A percentile compares a stretch with the other conserved stretches of the same genome.
Evolutionary conservation across 176 grass and related monocot genomes (phyloP).

Genomic region (Microstegium vimineum): DNA sequence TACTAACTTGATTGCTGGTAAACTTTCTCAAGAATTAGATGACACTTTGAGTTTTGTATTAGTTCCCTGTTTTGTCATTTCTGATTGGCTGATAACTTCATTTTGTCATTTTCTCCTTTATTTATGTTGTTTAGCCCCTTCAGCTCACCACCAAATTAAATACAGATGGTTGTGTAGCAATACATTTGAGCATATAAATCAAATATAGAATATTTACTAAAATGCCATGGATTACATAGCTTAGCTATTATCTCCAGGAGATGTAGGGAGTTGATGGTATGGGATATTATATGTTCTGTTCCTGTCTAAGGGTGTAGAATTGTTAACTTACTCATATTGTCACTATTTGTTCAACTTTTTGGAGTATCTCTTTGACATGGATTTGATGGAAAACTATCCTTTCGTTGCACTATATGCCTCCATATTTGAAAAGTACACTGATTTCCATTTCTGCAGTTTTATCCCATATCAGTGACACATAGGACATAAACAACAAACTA

Average conservation of each 20-base stretch:
- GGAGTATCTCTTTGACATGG: neutral
- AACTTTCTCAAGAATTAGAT: neutral
- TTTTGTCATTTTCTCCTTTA: neutral
- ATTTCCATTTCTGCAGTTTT: neutral
- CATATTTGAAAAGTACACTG: neutral
- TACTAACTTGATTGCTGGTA: neutral
- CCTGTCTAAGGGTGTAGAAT: neutral
- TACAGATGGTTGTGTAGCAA: too few relatives aligned
- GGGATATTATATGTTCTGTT: neutral
- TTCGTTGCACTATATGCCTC: neutral
- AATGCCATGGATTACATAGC: too few relatives aligned
- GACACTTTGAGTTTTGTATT: neutral
- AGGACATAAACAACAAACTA: neutral
- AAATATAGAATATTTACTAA: too few relatives aligned
- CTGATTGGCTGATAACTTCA: neutral
- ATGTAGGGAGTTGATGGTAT: neutral
- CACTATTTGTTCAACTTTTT: neutral
- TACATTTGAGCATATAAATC: too few relatives aligned
- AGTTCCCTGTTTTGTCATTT: neutral
- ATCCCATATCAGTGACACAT: neutral
- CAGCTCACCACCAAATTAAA: neutral
- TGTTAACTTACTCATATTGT: neutral
- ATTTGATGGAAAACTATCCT: constrained; percentile 2
- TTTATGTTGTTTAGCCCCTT: neutral
- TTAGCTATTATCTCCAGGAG: neutral